Conservation (phyloP, 2,329 filamentous ascomycete genomes). For the Ceratocystis smalleyi region DNA sequence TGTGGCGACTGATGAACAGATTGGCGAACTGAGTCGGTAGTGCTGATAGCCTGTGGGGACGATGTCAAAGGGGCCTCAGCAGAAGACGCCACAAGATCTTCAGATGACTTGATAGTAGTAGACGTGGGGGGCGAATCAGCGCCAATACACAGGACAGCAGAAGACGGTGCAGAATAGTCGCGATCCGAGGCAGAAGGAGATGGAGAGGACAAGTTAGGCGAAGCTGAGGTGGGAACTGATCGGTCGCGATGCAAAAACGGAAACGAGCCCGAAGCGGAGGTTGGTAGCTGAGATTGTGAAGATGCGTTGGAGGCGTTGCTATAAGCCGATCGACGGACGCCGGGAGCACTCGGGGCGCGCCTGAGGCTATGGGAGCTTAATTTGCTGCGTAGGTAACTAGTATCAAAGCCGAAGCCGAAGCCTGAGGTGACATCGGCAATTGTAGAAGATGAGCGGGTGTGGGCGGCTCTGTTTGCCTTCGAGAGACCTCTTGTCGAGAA, state of each 20-base stretch:
- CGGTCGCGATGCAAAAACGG: constrained; percentile 16
- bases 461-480: constrained; percentile 20
- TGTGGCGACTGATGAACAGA: constrained; percentile 1
- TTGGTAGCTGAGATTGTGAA: constrained; percentile 18
- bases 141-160: constrained; percentile 11
- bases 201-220: constrained; percentile 10
- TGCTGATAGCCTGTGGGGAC: neutral
- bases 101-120: constrained; percentile 2
- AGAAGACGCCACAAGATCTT: constrained; percentile 11
- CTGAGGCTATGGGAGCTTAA: constrained; percentile 48
- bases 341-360: constrained; percentile 44
- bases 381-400: constrained; percentile 44
- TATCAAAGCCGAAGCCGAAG: constrained; percentile 37
- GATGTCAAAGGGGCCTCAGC: constrained; percentile 6
- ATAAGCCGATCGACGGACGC: constrained; percentile 14
- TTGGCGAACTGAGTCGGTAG: neutral
- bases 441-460: constrained; percentile 15
- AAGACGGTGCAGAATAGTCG: constrained; percentile 15
- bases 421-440: constrained; percentile 30
- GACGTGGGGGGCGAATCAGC: neutral
- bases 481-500: constrained; percentile 40
- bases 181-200: constrained; percentile 14
- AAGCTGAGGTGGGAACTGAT: neutral
- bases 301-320: constrained; percentile 27
- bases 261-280: constrained; percentile 19